phyloP scores from a whole-genome alignment of 2,329 filamentous ascomycete species.

The Colletotrichum agaves region DNA sequence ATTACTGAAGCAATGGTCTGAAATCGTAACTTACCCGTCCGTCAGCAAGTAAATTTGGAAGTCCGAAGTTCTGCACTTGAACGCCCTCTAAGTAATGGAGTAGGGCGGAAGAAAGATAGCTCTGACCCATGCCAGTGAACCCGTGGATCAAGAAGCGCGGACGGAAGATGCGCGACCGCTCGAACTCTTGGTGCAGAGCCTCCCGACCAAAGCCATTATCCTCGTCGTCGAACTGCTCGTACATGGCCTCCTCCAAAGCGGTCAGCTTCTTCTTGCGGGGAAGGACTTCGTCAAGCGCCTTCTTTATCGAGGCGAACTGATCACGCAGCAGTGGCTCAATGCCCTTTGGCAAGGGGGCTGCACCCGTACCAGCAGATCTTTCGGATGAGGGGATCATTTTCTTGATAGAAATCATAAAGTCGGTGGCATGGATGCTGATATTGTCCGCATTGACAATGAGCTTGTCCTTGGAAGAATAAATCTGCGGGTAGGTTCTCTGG shows the following conservation, averaged over 20 bases:
- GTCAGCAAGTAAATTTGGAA: slow-evolving; percentile 87
- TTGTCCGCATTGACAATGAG: slow-evolving; percentile 86
- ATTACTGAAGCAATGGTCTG: not conserved
- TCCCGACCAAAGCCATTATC: slow-evolving; percentile 89
- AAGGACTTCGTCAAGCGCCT: slow-evolving; percentile 77
- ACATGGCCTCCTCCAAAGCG: slow-evolving; percentile 94
- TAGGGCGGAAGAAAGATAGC: slow-evolving; percentile 85
- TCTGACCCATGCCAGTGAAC: slow-evolving; percentile 90
- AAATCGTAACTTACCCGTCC: slow-evolving; percentile 68
- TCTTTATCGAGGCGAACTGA: slow-evolving; percentile 76
- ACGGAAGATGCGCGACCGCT: slow-evolving; percentile 86
- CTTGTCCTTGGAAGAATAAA: slow-evolving; percentile 91
- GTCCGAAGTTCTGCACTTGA: slow-evolving; percentile 93
- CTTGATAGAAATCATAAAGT: slow-evolving; percentile 97
- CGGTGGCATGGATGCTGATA: slow-evolving; percentile 88
- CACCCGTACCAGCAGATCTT: slow-evolving; percentile 85
- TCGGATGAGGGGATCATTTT: slow-evolving; percentile 97
- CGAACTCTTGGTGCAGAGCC: slow-evolving; percentile 79
- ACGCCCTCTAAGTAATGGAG: slow-evolving; percentile 93
- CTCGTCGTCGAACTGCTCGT: slow-evolving; percentile 82
- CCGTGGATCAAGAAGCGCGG: slow-evolving; percentile 88
- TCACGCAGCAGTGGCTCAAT: slow-evolving; percentile 84
- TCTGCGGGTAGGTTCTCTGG: slow-evolving; percentile 94
- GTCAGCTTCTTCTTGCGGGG: slow-evolving; percentile 88
- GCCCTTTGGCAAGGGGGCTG: slow-evolving; percentile 79